Conservation (phyloP, 306 rosid genomes). For the Macrotyloma uniflorum region DNA sequence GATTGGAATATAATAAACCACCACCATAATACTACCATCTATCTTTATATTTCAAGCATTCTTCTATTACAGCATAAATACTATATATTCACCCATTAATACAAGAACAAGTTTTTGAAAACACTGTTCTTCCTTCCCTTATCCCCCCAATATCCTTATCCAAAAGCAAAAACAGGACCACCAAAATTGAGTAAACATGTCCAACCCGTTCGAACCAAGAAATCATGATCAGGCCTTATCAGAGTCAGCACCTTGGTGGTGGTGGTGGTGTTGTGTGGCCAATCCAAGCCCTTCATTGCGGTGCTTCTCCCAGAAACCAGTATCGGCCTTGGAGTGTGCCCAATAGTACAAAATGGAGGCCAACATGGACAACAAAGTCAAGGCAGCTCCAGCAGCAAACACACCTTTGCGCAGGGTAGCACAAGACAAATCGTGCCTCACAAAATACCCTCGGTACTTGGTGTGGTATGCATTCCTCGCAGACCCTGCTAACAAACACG, state of each 20-base stretch:
- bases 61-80: constrained; percentile 29
- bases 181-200: constrained; percentile 45
- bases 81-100: constrained; percentile 24
- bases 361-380: constrained; percentile 74
- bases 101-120: constrained; percentile 27
- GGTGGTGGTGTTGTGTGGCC: constrained; percentile 53
- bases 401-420: constrained; percentile 96
- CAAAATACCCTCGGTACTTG: constrained; percentile 57
- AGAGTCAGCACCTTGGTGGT: constrained; percentile 52
- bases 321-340: constrained; percentile 83
- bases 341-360: constrained; percentile 75
- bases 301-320: constrained; percentile 97
- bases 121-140: constrained; percentile 28
- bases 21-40: constrained; percentile 27
- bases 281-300: constrained; percentile 73
- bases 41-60: constrained; percentile 34
- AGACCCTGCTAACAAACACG: constrained; percentile 90
- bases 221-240: constrained; percentile 53
- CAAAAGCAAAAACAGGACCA: constrained; percentile 27
- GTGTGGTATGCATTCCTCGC: constrained; percentile 98
- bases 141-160: background rate
- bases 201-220: background rate
- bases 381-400: constrained; percentile 91
- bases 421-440: constrained; percentile 54
- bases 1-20: constrained; percentile 25